Base-by-base conservation (phyloP, 306 rosid species). In the Luffa acutangula region DNA sequence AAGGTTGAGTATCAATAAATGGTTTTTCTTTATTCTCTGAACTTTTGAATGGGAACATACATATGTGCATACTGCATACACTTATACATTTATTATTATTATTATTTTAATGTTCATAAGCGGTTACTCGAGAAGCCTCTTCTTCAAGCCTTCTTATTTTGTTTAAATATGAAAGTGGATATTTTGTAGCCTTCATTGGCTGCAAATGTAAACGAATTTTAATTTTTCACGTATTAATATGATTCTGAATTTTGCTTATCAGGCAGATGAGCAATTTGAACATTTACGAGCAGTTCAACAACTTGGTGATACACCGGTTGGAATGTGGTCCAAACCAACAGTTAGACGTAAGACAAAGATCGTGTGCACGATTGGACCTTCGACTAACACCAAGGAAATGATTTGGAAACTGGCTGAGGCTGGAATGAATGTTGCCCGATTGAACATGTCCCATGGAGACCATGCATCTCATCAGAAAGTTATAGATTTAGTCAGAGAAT, bases 401-500 rank as follows among this genome's bases (percentile, higher is more conserved):
- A 91, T 95, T 64, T 95, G 99, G 99, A 95, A 95, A 90, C 74
- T 95, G 71, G 99, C 99, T 33, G 99, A 95, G 83, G 89, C 96
- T 62, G 99, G 99, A 46, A 95, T 95, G 97, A 95, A 95, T 73
- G 99, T 95, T 81, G 99, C 99, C 1, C 90, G 99, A 31, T 17
- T 95, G 85, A 95, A 95, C 80, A 95, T 95, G 99, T 95, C 99
- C 15, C 99, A 93, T 37, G 99, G 99, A 39, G 99, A 95, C 82
- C 98, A 95, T 43, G 90, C 97, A 48, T 95, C 98, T 81, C 98
- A 95, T 86, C 89, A 92, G 88, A 95, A 93, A 83, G 93, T 95
- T 80, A 95, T 95, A 74, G 97, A 95, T 80, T 87, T 95, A 87
- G 99, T 95, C 62, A 95, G 91, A 66, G 99, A 92, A 45, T 95